Base-by-base conservation (phyloP, 345 rosid genomes). In the Eutrema japonicum region DNA sequence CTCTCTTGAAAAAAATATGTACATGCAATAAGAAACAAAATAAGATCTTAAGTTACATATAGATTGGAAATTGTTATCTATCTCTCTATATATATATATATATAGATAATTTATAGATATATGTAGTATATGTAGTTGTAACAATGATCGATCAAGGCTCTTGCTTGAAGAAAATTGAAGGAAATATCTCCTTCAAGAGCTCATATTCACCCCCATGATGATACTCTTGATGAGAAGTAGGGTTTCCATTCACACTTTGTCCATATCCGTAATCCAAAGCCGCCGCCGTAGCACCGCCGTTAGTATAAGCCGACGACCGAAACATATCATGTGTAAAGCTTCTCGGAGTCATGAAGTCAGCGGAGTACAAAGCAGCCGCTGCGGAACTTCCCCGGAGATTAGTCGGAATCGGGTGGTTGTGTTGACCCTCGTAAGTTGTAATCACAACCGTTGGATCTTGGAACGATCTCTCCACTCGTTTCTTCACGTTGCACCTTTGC, bases 341-440 rank as follows among this genome's bases (percentile, higher is more conserved):
- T 65, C 71, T 69, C 2, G 83, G 82, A 43, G 64, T 59, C 73
- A 77, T 77, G 63, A 71, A 66, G 36, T 76, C 77, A 2, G 82
- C 57, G 6, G 86, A 45, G 42, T 80, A 80, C 75, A 89, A 77
- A 38, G 83, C 89, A 1, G 85, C 84, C 2, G 84, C 79, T 0
- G 90, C 83, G 0, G 77, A 71, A 55, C 71, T 85, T 13, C 93
- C 92, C 13, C 97, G 85, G 65, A 86, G 90, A 1, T 83, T 85
- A 3, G 91, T 77, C 2, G 98, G 98, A 35, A 80, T 74, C 0
- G 82, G 94, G 47, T 93, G 98, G 81, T 86, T 90, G 64, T 93
- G 98, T 70, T 87, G 90, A 7, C 98, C 94, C 64, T 93, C 98
- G 26, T 91, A 93, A 5, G 97, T 93, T 41, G 98, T 93, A 70